Evolutionary conservation across 257 asterid species (phyloP).

Genomic region (Solanum tacnaense): DNA sequence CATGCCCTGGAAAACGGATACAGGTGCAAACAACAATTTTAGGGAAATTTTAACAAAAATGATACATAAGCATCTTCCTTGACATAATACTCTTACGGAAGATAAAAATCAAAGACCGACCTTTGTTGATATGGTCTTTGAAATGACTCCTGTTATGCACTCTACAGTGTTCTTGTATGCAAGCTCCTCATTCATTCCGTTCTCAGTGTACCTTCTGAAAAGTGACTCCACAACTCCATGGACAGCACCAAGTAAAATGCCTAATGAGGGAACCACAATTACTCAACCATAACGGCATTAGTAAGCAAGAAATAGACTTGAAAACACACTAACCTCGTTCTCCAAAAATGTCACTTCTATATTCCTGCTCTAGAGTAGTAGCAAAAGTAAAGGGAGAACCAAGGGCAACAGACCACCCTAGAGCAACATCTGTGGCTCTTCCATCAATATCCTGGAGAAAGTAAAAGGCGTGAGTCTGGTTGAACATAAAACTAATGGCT

Average conservation of each 20-base stretch:
- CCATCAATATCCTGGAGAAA: conserved; percentile 75
- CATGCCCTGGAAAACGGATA: conserved; percentile 53
- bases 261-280: conserved; percentile 18
- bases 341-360: conserved; percentile 92
- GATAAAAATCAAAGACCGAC: conserved; percentile 15
- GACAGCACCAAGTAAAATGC: conserved; percentile 95
- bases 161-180: conserved; percentile 95
- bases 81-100: background rate
- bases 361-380: conserved; percentile 83
- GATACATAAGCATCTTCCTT: background rate
- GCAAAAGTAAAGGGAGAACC: conserved; percentile 97
- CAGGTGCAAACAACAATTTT: background rate
- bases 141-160: conserved; percentile 74
- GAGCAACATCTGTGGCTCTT: conserved; percentile 94
- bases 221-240: conserved; percentile 91
- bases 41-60: background rate
- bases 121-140: conserved; percentile 86
- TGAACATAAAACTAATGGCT: background rate
- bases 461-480: background rate
- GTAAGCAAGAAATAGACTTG: background rate
- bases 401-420: conserved; percentile 95
- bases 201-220: conserved; percentile 87
- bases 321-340: conserved; percentile 58
- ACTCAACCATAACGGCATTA: background rate
- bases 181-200: conserved; percentile 84